phyloP scores from a whole-genome alignment of 768 basidiomycete genomes.

The Macrocybe gigantea region DNA sequence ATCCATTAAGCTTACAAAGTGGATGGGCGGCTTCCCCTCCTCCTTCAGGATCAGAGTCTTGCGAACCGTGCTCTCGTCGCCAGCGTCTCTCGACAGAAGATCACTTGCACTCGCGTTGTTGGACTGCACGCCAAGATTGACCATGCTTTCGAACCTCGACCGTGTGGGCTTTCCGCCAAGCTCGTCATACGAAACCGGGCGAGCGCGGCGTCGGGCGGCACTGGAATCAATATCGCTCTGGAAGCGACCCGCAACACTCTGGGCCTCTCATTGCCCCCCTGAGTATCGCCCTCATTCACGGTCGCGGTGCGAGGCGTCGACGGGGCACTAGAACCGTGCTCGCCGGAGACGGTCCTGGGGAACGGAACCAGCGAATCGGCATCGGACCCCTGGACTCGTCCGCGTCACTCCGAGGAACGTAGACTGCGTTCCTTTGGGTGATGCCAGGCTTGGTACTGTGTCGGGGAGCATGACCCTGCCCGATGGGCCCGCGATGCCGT shows the following conservation, averaged over 20 bases:
- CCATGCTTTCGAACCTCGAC: conserved; percentile 71
- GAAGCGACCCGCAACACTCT: conserved; percentile 57
- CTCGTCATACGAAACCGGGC: conserved; percentile 69
- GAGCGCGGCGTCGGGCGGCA: conserved; percentile 42
- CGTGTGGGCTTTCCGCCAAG: conserved; percentile 46
- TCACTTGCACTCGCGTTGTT: conserved; percentile 60
- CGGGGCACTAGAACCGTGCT: conserved; percentile 35
- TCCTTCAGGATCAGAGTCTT: conserved; percentile 74
- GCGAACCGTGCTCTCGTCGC: conserved; percentile 59
- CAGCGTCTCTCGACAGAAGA: conserved; percentile 51
- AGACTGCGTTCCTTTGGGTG: conserved; percentile 38
- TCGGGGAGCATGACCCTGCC: conserved; percentile 45
- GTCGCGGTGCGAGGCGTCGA: conserved; percentile 14
- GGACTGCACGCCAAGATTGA: conserved; percentile 50
- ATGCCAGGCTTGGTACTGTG: conserved; percentile 46
- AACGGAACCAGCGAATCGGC: conserved; percentile 53
- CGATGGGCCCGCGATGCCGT: conserved; percentile 31
- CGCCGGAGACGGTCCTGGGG: conserved; percentile 54
- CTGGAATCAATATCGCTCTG: conserved; percentile 68
- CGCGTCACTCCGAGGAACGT: conserved; percentile 32
- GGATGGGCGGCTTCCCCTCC: conserved; percentile 72
- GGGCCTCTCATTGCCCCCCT: conserved; percentile 26
- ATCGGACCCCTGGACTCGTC: conserved; percentile 28
- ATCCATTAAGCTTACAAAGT: conserved; percentile 58
- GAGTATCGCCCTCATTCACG: conserved; percentile 20